These are phyloP conservation scores for Komagataella populi DNA, from an alignment of 805 yeast species.

Conservation along the genomic window DNA sequence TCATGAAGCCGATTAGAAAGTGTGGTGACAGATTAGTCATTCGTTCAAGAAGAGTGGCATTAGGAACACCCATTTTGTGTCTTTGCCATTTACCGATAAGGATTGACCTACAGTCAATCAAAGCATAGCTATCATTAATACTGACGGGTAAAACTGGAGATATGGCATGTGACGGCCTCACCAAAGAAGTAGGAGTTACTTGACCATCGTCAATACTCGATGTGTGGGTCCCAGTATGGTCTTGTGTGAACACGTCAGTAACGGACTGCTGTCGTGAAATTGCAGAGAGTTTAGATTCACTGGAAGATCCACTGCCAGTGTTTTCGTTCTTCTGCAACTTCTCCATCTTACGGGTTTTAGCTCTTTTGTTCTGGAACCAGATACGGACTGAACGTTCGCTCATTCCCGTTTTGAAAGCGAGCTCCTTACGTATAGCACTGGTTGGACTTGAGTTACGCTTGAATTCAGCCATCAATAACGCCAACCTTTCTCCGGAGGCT, in stretches of 20 bases:
- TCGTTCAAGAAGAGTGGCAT: constrained; percentile 23
- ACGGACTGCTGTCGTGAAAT: not conserved
- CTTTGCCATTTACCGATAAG: constrained; percentile 78
- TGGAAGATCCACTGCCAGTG: constrained; percentile 3
- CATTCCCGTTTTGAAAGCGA: constrained; percentile 65
- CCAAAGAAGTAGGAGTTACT: not conserved
- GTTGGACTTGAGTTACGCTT: constrained; percentile 63
- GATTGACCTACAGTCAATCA: constrained; percentile 53
- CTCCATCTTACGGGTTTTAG: constrained; percentile 58
- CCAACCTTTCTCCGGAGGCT: constrained; percentile 56
- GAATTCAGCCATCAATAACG: constrained; percentile 54
- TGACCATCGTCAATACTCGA: not conserved
- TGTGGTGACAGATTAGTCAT: constrained; percentile 56
- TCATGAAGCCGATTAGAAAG: constrained; percentile 49
- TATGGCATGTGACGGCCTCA: not conserved
- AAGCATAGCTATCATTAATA: constrained; percentile 52
- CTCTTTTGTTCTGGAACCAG: constrained; percentile 87
- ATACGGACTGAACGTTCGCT: constrained; percentile 81
- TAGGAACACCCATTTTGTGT: constrained; percentile 47
- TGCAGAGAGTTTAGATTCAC: not conserved
- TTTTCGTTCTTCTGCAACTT: constrained; percentile 24
- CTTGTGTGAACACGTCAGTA: not conserved
- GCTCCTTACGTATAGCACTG: constrained; percentile 52
- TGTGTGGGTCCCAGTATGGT: not conserved
- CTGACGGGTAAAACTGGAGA: constrained; percentile 27